These are phyloP conservation scores for Tuber magnatum DNA, from an alignment of 495 filamentous ascomycete genomes.

Conservation along the genomic window DNA sequence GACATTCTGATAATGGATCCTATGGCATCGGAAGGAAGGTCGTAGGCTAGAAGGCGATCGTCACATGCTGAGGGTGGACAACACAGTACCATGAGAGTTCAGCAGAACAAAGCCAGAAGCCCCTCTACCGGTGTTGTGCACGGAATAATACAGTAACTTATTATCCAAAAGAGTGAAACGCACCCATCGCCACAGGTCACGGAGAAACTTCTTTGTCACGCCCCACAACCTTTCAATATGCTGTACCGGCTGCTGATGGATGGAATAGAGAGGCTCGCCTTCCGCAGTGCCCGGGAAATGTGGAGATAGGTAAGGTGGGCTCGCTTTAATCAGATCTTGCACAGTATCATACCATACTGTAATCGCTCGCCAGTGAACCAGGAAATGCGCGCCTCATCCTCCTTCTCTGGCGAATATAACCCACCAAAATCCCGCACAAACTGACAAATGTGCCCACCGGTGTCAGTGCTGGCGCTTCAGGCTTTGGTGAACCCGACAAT, in stretches of 20 bases:
- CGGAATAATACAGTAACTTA: background rate
- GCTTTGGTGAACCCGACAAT: background rate
- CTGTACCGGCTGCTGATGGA: background rate
- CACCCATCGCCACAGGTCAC: background rate
- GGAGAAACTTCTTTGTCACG: background rate
- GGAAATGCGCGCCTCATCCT: background rate
- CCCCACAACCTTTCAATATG: background rate
- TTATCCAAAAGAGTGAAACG: background rate
- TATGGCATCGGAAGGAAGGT: background rate
- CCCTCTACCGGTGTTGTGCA: background rate
- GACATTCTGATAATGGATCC: background rate
- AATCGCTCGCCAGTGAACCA: too few species aligned
- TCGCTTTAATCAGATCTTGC: too few species aligned
- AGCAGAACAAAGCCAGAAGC: slow-evolving; percentile 3
- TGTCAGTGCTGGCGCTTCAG: background rate
- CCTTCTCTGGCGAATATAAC: background rate
- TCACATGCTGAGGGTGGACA: background rate
- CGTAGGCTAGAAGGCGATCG: background rate
- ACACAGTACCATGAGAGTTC: background rate
- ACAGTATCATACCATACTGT: background rate
- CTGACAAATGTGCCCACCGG: background rate
- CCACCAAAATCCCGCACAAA: background rate
- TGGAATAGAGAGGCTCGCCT: background rate
- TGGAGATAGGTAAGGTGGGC: background rate
- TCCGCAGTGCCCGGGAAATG: background rate